Conservation (phyloP, 2,329 filamentous ascomycete species). For the Aphanocladium album region DNA sequence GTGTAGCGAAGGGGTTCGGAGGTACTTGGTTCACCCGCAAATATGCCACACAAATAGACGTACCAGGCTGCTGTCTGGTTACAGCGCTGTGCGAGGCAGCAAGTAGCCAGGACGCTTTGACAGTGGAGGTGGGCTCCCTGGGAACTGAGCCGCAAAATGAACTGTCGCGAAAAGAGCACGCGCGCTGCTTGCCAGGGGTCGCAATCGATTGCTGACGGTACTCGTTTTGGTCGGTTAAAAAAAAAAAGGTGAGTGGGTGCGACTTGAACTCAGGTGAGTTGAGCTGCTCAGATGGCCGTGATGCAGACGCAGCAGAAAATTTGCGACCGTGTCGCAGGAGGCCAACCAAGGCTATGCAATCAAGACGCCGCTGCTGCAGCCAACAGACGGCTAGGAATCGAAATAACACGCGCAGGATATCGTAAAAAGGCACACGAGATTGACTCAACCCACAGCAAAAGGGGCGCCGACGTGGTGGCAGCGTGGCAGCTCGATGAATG, state of each 20-base stretch:
- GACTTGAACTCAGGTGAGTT: slow-evolving; percentile 5
- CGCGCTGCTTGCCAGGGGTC: neutral
- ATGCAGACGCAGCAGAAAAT: slow-evolving; percentile 3
- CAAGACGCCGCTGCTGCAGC: neutral
- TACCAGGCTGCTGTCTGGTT: neutral
- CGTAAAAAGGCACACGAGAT: neutral
- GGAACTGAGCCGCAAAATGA: slow-evolving; percentile 2
- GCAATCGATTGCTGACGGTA: neutral
- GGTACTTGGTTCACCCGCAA: neutral
- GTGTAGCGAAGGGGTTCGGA: neutral
- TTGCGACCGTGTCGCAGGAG: slow-evolving; percentile 5
- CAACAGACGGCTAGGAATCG: neutral
- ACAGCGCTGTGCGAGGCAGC: neutral
- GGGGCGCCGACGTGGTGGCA: slow-evolving; percentile 8
- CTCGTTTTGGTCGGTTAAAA: neutral
- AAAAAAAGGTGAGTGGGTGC: neutral
- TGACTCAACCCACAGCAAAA: slow-evolving; percentile 6
- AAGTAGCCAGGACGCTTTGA: slow-evolving; percentile 1
- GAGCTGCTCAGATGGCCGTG: neutral
- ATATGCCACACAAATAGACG: neutral
- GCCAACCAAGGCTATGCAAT: neutral
- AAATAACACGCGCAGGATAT: slow-evolving; percentile 1
- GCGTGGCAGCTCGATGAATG: slow-evolving; percentile 11
- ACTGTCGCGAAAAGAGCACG: slow-evolving; percentile 7
- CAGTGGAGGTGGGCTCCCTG: neutral